A percentile compares a stretch with the other conserved stretches of the same genome.
Conservation (phyloP, 345 rosid genomes). For the Tarenaya hassleriana region DNA sequence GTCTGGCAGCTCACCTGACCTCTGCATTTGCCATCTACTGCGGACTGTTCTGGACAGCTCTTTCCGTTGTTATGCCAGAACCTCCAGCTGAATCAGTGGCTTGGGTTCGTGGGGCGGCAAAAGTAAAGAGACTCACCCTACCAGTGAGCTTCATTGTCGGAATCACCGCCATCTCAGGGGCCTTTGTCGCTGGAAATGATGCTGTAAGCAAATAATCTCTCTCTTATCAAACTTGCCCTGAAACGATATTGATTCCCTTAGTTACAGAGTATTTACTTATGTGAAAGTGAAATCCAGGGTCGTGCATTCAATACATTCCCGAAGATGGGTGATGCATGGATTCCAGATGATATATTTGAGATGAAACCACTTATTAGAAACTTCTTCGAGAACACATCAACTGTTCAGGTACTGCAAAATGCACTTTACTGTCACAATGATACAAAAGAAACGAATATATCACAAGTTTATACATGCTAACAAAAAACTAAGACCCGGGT, state of each 20-base stretch:
- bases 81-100: slow-evolving; percentile 83
- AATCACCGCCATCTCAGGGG: slow-evolving; percentile 86
- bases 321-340: slow-evolving; percentile 89
- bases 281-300: slow-evolving; percentile 41
- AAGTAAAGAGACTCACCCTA: slow-evolving; percentile 72
- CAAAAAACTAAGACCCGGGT: background rate
- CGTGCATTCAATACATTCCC: slow-evolving; percentile 89
- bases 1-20: slow-evolving; percentile 93
- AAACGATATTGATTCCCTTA: background rate
- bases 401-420: slow-evolving; percentile 60
- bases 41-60: slow-evolving; percentile 93
- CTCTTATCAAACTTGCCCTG: background rate
- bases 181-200: slow-evolving; percentile 97
- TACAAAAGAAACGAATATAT: slow-evolving; percentile 1
- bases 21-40: slow-evolving; percentile 86
- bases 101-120: slow-evolving; percentile 81
- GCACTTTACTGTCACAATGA: background rate
- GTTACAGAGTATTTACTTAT: slow-evolving; percentile 1
- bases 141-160: slow-evolving; percentile 80
- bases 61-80: slow-evolving; percentile 88
- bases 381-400: slow-evolving; percentile 86
- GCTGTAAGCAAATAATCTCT: slow-evolving; percentile 43
- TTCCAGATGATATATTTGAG: slow-evolving; percentile 68
- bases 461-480: no score
- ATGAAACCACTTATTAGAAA: slow-evolving; percentile 82